These are phyloP conservation scores for Entomortierella parvispora DNA, from an alignment of 192 early-diverging fungal species.

Conservation along the genomic window DNA sequence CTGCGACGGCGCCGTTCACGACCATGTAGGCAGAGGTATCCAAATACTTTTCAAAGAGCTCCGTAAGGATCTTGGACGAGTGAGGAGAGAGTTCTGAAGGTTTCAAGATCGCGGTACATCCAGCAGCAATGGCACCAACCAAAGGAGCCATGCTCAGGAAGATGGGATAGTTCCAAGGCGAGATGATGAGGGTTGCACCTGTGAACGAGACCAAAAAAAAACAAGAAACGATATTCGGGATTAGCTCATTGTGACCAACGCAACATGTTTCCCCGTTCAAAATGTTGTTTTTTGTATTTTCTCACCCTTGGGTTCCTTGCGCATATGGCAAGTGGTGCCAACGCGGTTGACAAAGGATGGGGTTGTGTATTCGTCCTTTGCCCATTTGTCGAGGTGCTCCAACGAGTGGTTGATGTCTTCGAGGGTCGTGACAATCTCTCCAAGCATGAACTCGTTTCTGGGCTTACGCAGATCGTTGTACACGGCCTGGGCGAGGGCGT, in stretches of 20 bases:
- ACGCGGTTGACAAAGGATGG: conserved; percentile 56
- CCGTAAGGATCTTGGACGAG: conserved; percentile 66
- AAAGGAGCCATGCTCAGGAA: conserved; percentile 75
- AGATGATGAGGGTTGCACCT: conserved; percentile 46
- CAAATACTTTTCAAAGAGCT: conserved; percentile 76
- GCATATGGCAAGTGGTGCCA: conserved; percentile 57
- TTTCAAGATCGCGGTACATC: conserved; percentile 81
- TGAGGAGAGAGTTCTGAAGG: conserved; percentile 83
- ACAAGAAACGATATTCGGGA: conserved; percentile 61
- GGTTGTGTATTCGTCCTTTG: conserved; percentile 55
- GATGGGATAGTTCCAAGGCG: conserved; percentile 67
- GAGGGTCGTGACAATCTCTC: conserved; percentile 60
- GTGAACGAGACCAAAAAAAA: conserved; percentile 65
- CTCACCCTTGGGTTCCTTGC: conserved; percentile 81
- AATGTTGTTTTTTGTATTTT: conserved; percentile 58
- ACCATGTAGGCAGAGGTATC: conserved; percentile 70
- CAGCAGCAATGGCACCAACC: conserved; percentile 89
- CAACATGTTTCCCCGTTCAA: conserved; percentile 58
- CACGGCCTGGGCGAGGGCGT: conserved; percentile 62
- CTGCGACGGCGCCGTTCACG: conserved; percentile 78
- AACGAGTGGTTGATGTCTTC: conserved; percentile 55
- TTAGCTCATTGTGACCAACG: conserved; percentile 68
- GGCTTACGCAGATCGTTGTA: conserved; percentile 68
- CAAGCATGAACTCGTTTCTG: conserved; percentile 60
- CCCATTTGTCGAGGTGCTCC: conserved; percentile 68